Evolutionary conservation across 169 alveolate genomes (phyloP), one percentile per base, ranked within the genome.

Genomic region (Plasmodium cynomolgi): DNA sequence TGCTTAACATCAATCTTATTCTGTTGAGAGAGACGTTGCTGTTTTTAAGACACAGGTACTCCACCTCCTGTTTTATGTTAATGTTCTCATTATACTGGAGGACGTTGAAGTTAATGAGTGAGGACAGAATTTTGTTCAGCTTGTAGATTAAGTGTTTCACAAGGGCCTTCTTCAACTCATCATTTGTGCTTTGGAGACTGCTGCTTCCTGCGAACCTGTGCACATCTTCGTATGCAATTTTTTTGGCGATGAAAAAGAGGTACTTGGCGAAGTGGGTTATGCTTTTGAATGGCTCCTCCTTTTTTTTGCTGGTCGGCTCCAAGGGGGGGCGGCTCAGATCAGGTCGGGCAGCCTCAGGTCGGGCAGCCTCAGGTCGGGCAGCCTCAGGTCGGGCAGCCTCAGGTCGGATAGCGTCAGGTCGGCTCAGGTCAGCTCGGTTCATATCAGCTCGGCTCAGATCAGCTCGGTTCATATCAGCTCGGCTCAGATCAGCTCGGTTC

Each of bases 221-320:
- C 9, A 17, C 6, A 79, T 90, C 79, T n/a, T 26, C 15, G 33
- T 62, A 34, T 15, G 91, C 94, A 37, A 90, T 80, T 62, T 90
- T 90, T 71, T 90, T 90, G 3, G 94, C 94, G 80, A 90, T 90
- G 47, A 90, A 90, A 23, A 90, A 90, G 26, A 90, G 58, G 73
- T 90, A 90, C 47, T 80, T 90, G 8, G 94, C 94, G 72, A 90
- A 90, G 31, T 90, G 91, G 3, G 91, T 90, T 13, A 90, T 90
- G 23, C 91, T 79, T 37, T 90, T 90, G 72, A 90, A 68, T 39
- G 58, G 81, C 50, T 81, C 94, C 31, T 79, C 83, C 50, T 79
- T 90, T 33, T 68, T 90, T 79, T 86, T 75, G 33, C 2, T 11
- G 26, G 17, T 29, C n/a, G 58, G 17, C 29, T 74, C 77, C 29